phyloP scores from a whole-genome alignment of 352 stramenopile species.

The Phytophthora citricola region DNA sequence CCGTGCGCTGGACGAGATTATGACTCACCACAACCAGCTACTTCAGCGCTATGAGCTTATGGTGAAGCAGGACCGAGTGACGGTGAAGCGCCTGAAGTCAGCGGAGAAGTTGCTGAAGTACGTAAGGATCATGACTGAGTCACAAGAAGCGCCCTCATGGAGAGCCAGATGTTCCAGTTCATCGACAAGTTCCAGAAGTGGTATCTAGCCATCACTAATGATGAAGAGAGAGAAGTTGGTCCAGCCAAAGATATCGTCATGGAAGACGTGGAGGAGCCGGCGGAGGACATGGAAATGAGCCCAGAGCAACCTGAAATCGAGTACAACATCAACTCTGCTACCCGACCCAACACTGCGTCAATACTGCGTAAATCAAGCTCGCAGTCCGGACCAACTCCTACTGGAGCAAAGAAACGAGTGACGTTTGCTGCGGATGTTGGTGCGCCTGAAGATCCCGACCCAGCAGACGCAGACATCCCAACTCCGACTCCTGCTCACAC shows the following conservation, averaged over 20 bases:
- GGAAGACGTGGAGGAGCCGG: constrained; percentile 8
- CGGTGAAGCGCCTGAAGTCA: constrained; percentile 54
- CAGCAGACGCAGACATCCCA: not conserved
- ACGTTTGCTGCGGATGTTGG: constrained; percentile 25
- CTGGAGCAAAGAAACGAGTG: constrained; percentile 31
- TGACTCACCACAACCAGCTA: constrained; percentile 40
- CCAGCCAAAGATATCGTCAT: constrained; percentile 22
- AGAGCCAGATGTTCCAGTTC: constrained; percentile 60
- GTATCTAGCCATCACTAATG: constrained; percentile 37
- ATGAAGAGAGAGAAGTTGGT: not conserved
- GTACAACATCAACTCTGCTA: constrained; percentile 5
- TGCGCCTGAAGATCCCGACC: not conserved
- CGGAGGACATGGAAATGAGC: constrained; percentile 41
- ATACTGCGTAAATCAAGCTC: constrained; percentile 25
- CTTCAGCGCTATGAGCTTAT: constrained; percentile 49
- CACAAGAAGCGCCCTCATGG: constrained; percentile 39
- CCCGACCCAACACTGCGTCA: not conserved
- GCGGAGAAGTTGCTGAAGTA: constrained; percentile 75
- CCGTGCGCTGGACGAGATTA: constrained; percentile 50
- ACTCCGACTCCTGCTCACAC: not conserved
- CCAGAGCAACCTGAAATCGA: constrained; percentile 16
- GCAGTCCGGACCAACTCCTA: not conserved
- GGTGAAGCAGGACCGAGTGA: constrained; percentile 39
- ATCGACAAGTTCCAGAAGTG: constrained; percentile 60
- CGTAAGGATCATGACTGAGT: constrained; percentile 53